Evolutionary conservation across 805 yeast species (phyloP).

Genomic region (Myxozyma nipponensis): DNA sequence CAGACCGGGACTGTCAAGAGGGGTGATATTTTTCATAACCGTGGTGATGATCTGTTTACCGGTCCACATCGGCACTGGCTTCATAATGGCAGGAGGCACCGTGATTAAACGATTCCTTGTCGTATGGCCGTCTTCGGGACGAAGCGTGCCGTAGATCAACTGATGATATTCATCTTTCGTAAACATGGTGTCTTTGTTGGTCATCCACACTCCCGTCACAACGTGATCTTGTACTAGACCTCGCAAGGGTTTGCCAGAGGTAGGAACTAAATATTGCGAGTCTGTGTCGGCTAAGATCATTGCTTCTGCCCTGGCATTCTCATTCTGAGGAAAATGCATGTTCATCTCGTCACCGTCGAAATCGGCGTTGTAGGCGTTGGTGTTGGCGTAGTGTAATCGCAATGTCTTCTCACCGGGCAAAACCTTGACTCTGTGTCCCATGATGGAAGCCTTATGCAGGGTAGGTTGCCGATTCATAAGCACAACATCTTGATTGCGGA

Average conservation of each 20-base stretch:
- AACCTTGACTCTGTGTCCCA: conserved; percentile 98
- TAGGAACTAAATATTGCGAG: conserved; percentile 95
- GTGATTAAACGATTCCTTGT: conserved; percentile 61
- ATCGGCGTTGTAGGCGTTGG: conserved; percentile 98
- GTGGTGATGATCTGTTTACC: conserved; percentile 96
- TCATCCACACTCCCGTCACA: conserved; percentile 98
- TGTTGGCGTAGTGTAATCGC: conserved; percentile 95
- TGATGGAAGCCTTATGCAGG: conserved; percentile 98
- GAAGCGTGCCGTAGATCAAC: conserved; percentile 83
- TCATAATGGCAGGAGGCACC: conserved; percentile 81
- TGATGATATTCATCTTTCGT: conserved; percentile 91
- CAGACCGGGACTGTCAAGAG: conserved; percentile 83
- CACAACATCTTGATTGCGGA: conserved; percentile 91
- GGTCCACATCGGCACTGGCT: conserved; percentile 92
- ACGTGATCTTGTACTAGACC: conserved; percentile 99
- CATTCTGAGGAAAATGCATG: conserved; percentile 98
- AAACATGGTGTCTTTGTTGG: conserved; percentile 87
- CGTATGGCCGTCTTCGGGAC: conserved; percentile 97
- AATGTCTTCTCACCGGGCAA: conserved; percentile 96
- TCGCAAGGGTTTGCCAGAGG: conserved; percentile 97
- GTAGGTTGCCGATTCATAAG: conserved; percentile 99
- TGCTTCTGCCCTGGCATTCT: conserved; percentile 95
- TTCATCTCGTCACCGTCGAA: conserved; percentile 99
- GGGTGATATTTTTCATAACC: conserved; percentile 82
- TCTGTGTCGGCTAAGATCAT: conserved; percentile 93